Evolutionary conservation across 495 filamentous ascomycete species (phyloP).

Genomic region (Staphylotrichum tortipilum): DNA sequence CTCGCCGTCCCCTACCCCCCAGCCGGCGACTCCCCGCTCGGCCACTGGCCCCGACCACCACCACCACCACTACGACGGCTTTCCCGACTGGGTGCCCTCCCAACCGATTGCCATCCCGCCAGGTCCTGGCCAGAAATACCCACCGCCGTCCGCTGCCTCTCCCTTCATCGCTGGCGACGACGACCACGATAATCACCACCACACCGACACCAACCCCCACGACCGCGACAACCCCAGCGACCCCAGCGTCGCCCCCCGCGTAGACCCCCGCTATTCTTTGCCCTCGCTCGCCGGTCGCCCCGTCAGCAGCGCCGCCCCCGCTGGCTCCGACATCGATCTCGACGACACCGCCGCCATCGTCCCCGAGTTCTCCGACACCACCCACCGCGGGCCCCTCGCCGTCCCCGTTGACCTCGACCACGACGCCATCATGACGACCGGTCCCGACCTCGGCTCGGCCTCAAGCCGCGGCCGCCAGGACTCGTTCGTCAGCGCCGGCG

Average conservation of each 20-base stretch:
- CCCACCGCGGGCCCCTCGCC: too few species aligned
- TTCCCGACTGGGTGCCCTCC: constrained; percentile 20
- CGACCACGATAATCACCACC: constrained; percentile 22
- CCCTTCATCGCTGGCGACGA: constrained; percentile 12
- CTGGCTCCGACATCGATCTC: background rate
- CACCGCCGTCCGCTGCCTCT: constrained; percentile 18
- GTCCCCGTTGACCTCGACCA: constrained; percentile 10
- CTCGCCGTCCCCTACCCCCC: constrained; percentile 28
- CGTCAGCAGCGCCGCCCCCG: constrained; percentile 8
- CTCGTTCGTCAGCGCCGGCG: constrained; percentile 69
- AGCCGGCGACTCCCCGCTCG: constrained; percentile 33
- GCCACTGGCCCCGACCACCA: constrained; percentile 31
- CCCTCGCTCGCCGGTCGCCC: constrained; percentile 28
- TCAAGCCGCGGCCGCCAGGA: constrained; percentile 54
- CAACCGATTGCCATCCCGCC: constrained; percentile 28
- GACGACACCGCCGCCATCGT: too few species aligned
- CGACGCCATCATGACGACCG: constrained; percentile 51
- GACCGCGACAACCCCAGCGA: too few species aligned
- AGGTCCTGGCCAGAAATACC: constrained; percentile 5
- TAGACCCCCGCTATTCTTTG: too few species aligned
- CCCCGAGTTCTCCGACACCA: too few species aligned
- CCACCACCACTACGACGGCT: constrained; percentile 1
- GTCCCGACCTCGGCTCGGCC: constrained; percentile 48
- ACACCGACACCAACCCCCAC: too few species aligned
- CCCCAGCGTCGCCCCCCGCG: too few species aligned